A percentile compares a stretch with the other conserved stretches of the same genome.
Conservation (phyloP, 805 yeast genomes). For the Candida chauliodis region DNA sequence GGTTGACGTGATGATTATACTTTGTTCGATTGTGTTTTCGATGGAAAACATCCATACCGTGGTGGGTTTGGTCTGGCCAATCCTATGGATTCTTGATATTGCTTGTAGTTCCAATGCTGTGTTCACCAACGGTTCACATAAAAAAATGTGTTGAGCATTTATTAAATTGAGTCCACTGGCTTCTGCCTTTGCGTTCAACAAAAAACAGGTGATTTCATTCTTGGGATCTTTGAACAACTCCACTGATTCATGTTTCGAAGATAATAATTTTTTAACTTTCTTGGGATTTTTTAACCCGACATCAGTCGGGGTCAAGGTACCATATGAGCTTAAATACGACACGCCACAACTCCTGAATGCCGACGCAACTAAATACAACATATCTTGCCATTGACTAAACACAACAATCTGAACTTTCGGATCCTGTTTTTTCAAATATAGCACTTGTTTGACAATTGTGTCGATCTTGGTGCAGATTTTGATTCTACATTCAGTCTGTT, state of each 20-base stretch:
- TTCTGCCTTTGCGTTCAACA: conserved; percentile 80
- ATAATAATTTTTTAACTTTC: conserved; percentile 25
- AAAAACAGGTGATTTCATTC: conserved; percentile 70
- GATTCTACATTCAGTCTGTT: conserved; percentile 25
- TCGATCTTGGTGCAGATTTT: conserved; percentile 85
- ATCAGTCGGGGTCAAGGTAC: conserved; percentile 25
- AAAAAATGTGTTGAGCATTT: conserved; percentile 87
- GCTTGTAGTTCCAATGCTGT: conserved; percentile 89
- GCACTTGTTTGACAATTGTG: conserved; percentile 67
- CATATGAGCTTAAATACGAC: conserved; percentile 52
- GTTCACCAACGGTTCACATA: conserved; percentile 90
- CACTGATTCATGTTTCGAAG: conserved; percentile 37
- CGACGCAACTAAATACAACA: conserved; percentile 60
- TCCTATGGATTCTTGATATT: conserved; percentile 84
- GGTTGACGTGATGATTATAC: conserved; percentile 68
- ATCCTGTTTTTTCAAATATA: conserved; percentile 57
- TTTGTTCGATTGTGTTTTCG: conserved; percentile 82
- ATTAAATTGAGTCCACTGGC: conserved; percentile 88
- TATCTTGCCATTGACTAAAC: conserved; percentile 85
- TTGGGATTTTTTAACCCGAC: conserved; percentile 14
- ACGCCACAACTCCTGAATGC: conserved; percentile 64
- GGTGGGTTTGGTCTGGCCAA: conserved; percentile 80
- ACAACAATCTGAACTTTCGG: conserved; percentile 73
- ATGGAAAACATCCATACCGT: conserved; percentile 92
- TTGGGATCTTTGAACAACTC: conserved; percentile 57